Base-by-base conservation (phyloP, 768 basidiomycete genomes). In the Xerocomellus intermedius region DNA sequence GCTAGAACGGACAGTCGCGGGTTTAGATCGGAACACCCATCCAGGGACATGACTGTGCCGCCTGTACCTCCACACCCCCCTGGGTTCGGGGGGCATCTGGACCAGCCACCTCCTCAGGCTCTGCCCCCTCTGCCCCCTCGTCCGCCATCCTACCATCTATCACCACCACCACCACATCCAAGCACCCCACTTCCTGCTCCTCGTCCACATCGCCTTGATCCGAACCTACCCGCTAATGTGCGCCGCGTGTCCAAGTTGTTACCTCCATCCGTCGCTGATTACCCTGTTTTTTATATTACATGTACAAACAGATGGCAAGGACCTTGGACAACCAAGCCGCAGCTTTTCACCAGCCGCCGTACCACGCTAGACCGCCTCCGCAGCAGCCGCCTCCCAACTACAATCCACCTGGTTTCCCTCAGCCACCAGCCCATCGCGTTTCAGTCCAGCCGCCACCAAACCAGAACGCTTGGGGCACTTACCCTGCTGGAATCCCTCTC, bases 171-270 rank as follows among this genome's bases (percentile, higher is more conserved):
- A 21, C 61, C 66, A 16, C 64, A 61, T 69, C 1, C 83, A 78
- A 58, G 82, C 77, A 78, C 59, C 63, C 82, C 56, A 77, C 86
- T 4, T 69, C 89, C 79, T 3, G 88, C 88, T 0, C 88, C 88
- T 5, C 76, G 83, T 12, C 86, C 88, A 0, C 83, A 86, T 60
- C 79, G 82, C 37, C 52, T 85, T 13, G 82, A 85, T 60, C 83
- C 83, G 10, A 76, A 75, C 57, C 66, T 88, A 1, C 83, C 86
- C 19, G 77, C 79, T 32, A 85, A 86, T 64, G 87, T 86, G 65
- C 66, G 81, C 76, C n/a, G 50, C 60, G 50, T 51, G 62, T 56
- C 10, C 19, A 14, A 39, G 24, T 48, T 57, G 57, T 57, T 56
- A 49, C 55, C 52, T 47, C 45, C 48, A 43, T 53, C 28, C 38